Evolutionary conservation across 495 filamentous ascomycete genomes (phyloP).

Genomic region (Lasiosphaeris hirsuta): DNA sequence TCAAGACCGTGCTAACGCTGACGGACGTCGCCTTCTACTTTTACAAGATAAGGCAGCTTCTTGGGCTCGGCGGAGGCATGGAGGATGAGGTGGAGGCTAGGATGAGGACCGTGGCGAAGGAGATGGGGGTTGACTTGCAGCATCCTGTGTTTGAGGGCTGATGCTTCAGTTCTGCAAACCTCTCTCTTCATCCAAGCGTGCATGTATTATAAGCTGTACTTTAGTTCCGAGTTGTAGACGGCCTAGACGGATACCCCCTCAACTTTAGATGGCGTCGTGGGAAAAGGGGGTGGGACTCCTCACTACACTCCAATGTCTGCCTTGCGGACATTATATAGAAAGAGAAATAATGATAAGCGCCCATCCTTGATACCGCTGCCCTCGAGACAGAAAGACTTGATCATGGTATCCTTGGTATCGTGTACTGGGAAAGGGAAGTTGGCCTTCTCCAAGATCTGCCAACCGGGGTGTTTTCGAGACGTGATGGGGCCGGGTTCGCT

Average conservation of each 20-base stretch:
- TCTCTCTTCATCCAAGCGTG: neutral
- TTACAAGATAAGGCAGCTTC: conserved; percentile 66
- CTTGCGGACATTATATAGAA: neutral
- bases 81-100: conserved; percentile 87
- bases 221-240: neutral
- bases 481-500: too few species aligned
- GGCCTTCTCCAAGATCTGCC: too few species aligned
- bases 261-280: conserved; percentile 3
- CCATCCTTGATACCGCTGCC: too few species aligned
- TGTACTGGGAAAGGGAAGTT: neutral
- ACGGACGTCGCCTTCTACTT: conserved; percentile 84
- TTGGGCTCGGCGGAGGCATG: conserved; percentile 78
- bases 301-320: too few species aligned
- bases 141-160: conserved; percentile 85
- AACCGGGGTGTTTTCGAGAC: too few species aligned
- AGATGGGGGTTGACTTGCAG: conserved; percentile 87
- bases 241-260: conserved; percentile 9
- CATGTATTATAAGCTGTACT: neutral
- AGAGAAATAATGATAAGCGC: neutral
- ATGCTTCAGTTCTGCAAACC: neutral
- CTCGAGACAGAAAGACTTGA: neutral
- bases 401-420: neutral
- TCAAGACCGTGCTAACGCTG: conserved; percentile 70
- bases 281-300: neutral
- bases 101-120: conserved; percentile 82